Conservation (phyloP, 2,329 filamentous ascomycete genomes). For the Curvularia lunata region DNA sequence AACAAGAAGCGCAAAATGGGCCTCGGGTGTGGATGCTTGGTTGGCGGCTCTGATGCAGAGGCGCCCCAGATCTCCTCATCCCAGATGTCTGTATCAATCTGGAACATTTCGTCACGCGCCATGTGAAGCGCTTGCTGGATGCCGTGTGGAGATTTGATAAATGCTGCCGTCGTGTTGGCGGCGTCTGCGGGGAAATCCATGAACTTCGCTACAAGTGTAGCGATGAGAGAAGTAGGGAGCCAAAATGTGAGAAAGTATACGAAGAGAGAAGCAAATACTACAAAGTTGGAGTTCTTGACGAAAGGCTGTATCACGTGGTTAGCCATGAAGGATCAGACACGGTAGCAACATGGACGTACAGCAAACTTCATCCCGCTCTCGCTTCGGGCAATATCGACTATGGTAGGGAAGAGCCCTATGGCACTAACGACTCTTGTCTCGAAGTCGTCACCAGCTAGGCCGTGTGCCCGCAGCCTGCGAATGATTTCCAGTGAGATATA, state of each 20-base stretch:
- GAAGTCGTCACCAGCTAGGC: slow-evolving; percentile 27
- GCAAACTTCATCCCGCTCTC: slow-evolving; percentile 50
- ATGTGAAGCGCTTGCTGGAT: slow-evolving; percentile 65
- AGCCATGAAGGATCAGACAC: slow-evolving; percentile 3
- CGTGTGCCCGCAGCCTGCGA: slow-evolving; percentile 40
- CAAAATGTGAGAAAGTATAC: slow-evolving; percentile 53
- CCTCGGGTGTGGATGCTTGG: slow-evolving; percentile 41
- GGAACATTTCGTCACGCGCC: slow-evolving; percentile 63
- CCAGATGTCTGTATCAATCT: slow-evolving; percentile 64
- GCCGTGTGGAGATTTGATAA: slow-evolving; percentile 57
- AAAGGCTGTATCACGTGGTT: slow-evolving; percentile 27
- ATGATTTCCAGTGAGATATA: slow-evolving; percentile 55
- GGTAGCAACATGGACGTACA: slow-evolving; percentile 37
- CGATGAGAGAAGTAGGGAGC: slow-evolving; percentile 51
- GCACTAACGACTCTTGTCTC: slow-evolving; percentile 38
- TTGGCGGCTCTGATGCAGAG: slow-evolving; percentile 29
- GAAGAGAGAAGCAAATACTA: slow-evolving; percentile 43
- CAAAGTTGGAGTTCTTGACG: slow-evolving; percentile 36
- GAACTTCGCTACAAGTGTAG: slow-evolving; percentile 50
- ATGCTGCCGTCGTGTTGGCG: slow-evolving; percentile 57
- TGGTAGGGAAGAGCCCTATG: slow-evolving; percentile 55
- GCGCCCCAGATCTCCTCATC: slow-evolving; percentile 65
- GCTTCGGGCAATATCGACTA: slow-evolving; percentile 55
- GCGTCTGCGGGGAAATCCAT: slow-evolving; percentile 54
- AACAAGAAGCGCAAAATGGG: slow-evolving; percentile 65